Conservation (phyloP, 179 eudicot species). For the Nepenthes alata region DNA sequence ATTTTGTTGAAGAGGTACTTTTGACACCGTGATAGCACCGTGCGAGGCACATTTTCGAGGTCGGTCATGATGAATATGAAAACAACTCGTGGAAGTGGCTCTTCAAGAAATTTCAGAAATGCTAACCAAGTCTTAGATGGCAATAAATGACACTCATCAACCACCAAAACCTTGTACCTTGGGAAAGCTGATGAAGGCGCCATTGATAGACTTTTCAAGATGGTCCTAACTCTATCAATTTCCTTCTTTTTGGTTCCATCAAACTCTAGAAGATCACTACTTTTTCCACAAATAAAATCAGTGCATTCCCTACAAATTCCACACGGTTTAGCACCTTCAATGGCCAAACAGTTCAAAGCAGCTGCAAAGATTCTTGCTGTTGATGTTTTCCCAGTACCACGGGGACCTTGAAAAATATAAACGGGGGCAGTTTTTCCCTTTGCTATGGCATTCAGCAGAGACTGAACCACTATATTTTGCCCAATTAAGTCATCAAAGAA, state of each 20-base stretch:
- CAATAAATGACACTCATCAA: slow-evolving; percentile 85
- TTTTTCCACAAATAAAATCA: slow-evolving; percentile 66
- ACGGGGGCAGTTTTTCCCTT: slow-evolving; percentile 71
- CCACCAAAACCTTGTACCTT: slow-evolving; percentile 45
- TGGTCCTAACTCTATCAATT: slow-evolving; percentile 41
- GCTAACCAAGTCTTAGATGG: slow-evolving; percentile 79
- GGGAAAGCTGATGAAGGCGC: slow-evolving; percentile 41
- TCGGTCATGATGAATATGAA: slow-evolving; percentile 77
- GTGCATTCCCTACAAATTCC: slow-evolving; percentile 83
- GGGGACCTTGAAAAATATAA: slow-evolving; percentile 96
- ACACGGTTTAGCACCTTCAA: slow-evolving; percentile 76
- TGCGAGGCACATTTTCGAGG: slow-evolving; percentile 77
- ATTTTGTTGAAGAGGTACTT: slow-evolving; percentile 78
- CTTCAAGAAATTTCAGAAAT: slow-evolving; percentile 74
- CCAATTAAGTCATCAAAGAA: slow-evolving; percentile 88
- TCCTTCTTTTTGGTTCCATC: slow-evolving; percentile 67
- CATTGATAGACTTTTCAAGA: slow-evolving; percentile 41
- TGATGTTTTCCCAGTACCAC: slow-evolving; percentile 93
- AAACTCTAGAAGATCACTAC: slow-evolving; percentile 52
- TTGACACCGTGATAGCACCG: slow-evolving; percentile 73
- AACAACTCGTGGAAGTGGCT: slow-evolving; percentile 56
- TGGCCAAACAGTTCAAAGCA: slow-evolving; percentile 86
- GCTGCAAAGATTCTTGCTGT: slow-evolving; percentile 76
- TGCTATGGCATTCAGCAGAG: slow-evolving; percentile 62
- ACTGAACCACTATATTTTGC: slow-evolving; percentile 72